These are phyloP conservation scores for Penicillium sp. DNA, from an alignment of 2,329 filamentous ascomycete species.

Conservation along the genomic window DNA sequence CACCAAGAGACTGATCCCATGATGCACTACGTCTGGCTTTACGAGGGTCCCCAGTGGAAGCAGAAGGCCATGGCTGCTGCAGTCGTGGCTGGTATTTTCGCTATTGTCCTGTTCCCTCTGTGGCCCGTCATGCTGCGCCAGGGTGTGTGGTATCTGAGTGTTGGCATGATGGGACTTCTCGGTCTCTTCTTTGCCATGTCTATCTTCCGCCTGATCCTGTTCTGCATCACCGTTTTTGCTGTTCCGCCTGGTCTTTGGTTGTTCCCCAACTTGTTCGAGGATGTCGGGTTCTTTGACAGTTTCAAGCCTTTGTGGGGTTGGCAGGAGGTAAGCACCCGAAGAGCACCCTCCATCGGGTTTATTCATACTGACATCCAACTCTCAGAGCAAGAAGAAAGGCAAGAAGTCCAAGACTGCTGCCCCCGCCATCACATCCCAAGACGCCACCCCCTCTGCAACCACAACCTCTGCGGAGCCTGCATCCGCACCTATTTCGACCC, in stretches of 20 bases:
- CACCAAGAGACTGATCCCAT: constrained; percentile 75
- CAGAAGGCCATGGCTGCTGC: constrained; percentile 88
- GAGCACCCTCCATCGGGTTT: neutral
- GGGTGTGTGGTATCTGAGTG: constrained; percentile 96
- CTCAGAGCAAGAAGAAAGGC: constrained; percentile 41
- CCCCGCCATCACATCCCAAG: constrained; percentile 19
- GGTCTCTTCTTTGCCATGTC: constrained; percentile 97
- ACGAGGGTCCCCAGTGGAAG: constrained; percentile 92
- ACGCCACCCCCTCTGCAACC: constrained; percentile 37
- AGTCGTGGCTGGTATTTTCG: constrained; percentile 82
- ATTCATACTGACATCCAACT: constrained; percentile 4
- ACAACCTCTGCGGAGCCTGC: constrained; percentile 47
- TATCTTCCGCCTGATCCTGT: constrained; percentile 93
- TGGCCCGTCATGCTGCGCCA: constrained; percentile 92
- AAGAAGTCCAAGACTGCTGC: constrained; percentile 43
- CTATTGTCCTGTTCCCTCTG: constrained; percentile 90
- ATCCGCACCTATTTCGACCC: constrained; percentile 35
- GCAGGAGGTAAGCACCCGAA: constrained; percentile 76
- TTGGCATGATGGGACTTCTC: constrained; percentile 87
- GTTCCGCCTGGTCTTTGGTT: constrained; percentile 92
- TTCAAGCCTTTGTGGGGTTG: constrained; percentile 97
- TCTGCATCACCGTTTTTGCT: constrained; percentile 87
- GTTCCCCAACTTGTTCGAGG: constrained; percentile 97
- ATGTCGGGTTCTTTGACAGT: constrained; percentile 97
- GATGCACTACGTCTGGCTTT: constrained; percentile 95